Evolutionary conservation across 805 yeast species (phyloP).

Genomic region (Candida maris): DNA sequence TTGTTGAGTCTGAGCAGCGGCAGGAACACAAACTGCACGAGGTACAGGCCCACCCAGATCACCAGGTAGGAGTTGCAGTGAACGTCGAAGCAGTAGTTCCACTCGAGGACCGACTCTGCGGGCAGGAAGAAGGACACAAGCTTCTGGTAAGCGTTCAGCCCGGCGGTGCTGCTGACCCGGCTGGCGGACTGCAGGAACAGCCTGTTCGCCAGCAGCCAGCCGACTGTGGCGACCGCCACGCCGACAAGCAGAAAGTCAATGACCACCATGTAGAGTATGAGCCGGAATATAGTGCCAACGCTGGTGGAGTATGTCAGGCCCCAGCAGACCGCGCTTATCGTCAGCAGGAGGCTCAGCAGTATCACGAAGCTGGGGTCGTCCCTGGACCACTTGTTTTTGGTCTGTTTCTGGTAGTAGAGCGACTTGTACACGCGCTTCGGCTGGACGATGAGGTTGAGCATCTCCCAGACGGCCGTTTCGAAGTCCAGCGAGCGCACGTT

Average conservation of each 20-base stretch:
- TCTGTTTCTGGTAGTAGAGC: constrained; percentile 77
- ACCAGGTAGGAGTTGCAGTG: constrained; percentile 88
- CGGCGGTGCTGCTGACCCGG: constrained; percentile 4
- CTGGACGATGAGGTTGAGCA: constrained; percentile 62
- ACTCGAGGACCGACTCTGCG: constrained; percentile 54
- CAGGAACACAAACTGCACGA: constrained; percentile 68
- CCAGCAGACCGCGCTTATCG: constrained; percentile 83
- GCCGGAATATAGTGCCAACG: constrained; percentile 54
- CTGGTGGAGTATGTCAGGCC: constrained; percentile 76
- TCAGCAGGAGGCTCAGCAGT: constrained; percentile 60
- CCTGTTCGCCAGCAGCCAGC: constrained; percentile 69
- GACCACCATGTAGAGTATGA: constrained; percentile 78
- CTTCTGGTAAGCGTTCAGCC: constrained; percentile 13
- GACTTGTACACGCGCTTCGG: constrained; percentile 83
- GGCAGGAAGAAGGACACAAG: constrained; percentile 31
- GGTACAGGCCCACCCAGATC: constrained; percentile 73
- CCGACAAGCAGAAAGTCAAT: constrained; percentile 79
- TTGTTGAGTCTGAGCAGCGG: constrained; percentile 66
- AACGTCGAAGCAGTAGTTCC: constrained; percentile 93
- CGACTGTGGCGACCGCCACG: constrained; percentile 59
- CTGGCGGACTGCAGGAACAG: constrained; percentile 38
- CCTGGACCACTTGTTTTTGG: constrained; percentile 76
- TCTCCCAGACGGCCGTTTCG: constrained; percentile 93
- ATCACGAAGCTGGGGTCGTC: constrained; percentile 91
- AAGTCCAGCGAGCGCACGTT: constrained; percentile 83